phyloP scores from a whole-genome alignment of 352 stramenopile species.

The Phytophthora chlamydospora region DNA sequence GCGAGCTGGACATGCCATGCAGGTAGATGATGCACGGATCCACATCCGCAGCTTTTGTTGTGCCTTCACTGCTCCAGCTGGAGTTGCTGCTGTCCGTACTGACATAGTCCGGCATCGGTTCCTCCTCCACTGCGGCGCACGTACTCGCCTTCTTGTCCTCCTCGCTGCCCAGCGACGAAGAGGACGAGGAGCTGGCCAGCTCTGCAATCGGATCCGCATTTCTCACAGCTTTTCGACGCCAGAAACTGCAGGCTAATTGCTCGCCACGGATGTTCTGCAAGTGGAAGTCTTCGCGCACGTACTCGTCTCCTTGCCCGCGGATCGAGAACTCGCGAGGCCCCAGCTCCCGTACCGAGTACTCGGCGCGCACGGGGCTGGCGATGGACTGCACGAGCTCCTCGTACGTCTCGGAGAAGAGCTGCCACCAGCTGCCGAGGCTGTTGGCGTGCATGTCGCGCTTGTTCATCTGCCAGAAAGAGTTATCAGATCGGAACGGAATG shows the following conservation, averaged over 20 bases:
- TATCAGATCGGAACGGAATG: conserved; percentile 3
- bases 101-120: conserved; percentile 17
- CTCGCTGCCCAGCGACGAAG: conserved; percentile 13
- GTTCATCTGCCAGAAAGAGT: conserved; percentile 48
- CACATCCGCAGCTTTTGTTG: neutral
- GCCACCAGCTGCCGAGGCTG: conserved; percentile 67
- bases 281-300: conserved; percentile 65
- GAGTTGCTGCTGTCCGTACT: conserved; percentile 39
- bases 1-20: conserved; percentile 80
- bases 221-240: conserved; percentile 39
- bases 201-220: conserved; percentile 32
- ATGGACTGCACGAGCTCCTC: conserved; percentile 78
- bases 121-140: conserved; percentile 13
- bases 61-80: conserved; percentile 17
- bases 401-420: conserved; percentile 76
- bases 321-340: conserved; percentile 37
- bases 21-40: conserved; percentile 77
- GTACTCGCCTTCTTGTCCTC: conserved; percentile 14
- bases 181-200: conserved; percentile 2
- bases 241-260: conserved; percentile 76
- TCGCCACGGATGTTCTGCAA: conserved; percentile 59
- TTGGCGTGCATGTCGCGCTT: conserved; percentile 60
- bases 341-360: conserved; percentile 64
- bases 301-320: conserved; percentile 10
- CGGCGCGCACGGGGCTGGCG: conserved; percentile 60